These are phyloP conservation scores for Dimargaris verticillata DNA, from an alignment of 192 early-diverging fungal genomes.

Conservation along the genomic window DNA sequence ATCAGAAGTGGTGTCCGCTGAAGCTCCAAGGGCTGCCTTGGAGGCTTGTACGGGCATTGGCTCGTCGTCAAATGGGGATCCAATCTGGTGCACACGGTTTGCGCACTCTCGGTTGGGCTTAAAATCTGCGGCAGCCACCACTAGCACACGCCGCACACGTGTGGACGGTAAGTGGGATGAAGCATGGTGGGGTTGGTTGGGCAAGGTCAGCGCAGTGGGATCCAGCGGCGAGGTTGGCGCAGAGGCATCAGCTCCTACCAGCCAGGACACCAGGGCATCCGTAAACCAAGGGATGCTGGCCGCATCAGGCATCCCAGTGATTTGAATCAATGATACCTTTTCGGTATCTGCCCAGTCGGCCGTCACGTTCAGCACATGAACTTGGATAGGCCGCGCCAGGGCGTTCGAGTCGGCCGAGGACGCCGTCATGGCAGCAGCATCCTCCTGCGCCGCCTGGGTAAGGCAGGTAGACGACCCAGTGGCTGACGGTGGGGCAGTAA, in stretches of 20 bases:
- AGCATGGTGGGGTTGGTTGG: background rate
- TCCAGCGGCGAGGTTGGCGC: background rate
- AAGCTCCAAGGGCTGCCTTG: background rate
- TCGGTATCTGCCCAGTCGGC: constrained; percentile 11
- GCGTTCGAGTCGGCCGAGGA: background rate
- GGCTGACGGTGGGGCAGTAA: background rate
- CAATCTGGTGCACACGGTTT: constrained; percentile 1
- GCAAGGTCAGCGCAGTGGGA: background rate
- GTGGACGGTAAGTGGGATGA: background rate
- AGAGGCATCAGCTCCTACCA: background rate
- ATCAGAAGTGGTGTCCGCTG: background rate
- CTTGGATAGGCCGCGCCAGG: background rate
- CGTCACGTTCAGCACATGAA: constrained; percentile 8
- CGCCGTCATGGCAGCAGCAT: background rate
- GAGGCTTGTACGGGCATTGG: background rate
- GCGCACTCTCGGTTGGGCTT: constrained; percentile 8
- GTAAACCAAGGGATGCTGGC: constrained; percentile 9
- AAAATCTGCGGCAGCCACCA: constrained; percentile 10
- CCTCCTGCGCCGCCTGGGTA: background rate
- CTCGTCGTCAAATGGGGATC: background rate
- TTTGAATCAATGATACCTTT: constrained; percentile 9
- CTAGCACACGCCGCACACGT: constrained; percentile 1
- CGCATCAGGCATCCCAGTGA: constrained; percentile 8
- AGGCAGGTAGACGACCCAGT: constrained; percentile 6
- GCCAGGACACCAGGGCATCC: constrained; percentile 6